Base-by-base conservation (phyloP, 345 rosid species). In the Lumnitzera littorea region DNA sequence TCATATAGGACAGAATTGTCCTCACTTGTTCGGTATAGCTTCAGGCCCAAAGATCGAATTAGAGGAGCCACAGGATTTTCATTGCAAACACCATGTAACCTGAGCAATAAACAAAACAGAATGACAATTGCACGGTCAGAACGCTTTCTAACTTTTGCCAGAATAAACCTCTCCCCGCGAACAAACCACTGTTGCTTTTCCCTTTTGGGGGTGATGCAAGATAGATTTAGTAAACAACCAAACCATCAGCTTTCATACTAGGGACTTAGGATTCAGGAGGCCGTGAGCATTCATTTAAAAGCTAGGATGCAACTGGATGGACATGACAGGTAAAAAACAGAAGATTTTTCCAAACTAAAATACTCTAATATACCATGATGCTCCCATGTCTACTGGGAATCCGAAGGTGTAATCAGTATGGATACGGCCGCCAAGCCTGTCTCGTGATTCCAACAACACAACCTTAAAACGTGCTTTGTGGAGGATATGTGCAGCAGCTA, bases 11-110 rank as follows among this genome's bases (percentile, higher is more conserved):
- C 82, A 49, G 97, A 90, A 76, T 90, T 76, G 57, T 90, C 97
- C 53, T 91, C 97, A 52, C 97, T 90, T 53, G 97, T 90, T 62
- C 95, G 83, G 76, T 91, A 86, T 62, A 86, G 65, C 46, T 82
- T 79, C 55, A 91, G 91, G 56, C 96, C 96, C 50, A 91, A 65
- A 69, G 73, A 68, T 41, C 89, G 79, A 68, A 87, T 91, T 51
- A 91, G 64, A 5, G 96, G 96, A 65, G 95, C 97, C 77, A 91
- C 74, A 5, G 97, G 97, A 72, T 91, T 91, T 77, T 91, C 96
- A 60, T 87, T 76, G 67, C 92, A 91, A 53, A 84, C 96, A 60
- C 97, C 97, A 72, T 87, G 97, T 66, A 91, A 76, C 97, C 97
- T 90, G 80, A 58, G 67, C 55, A 52, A 50, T 25, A 24, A 27